Conservation (phyloP, 2,329 filamentous ascomycete species). For the Penicillium sp. region DNA sequence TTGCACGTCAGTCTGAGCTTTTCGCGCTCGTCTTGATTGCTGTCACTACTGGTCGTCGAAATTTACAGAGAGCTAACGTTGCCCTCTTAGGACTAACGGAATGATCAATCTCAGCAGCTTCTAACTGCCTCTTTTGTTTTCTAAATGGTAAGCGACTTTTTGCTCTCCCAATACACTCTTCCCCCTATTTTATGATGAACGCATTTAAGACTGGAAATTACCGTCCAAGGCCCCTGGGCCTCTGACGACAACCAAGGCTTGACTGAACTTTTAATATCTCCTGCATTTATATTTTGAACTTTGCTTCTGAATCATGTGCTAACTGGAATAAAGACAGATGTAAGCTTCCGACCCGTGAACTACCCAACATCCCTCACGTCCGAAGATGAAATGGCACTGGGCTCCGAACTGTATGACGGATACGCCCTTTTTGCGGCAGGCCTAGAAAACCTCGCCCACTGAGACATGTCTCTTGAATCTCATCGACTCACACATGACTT, state of each 20-base stretch:
- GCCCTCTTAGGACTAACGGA: constrained; percentile 15
- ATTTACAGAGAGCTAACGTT: constrained; percentile 21
- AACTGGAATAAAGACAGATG: constrained; percentile 24
- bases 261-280: constrained; percentile 60
- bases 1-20: constrained; percentile 88
- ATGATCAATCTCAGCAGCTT: background rate
- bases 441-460: constrained; percentile 99
- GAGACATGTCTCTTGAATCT: constrained; percentile 49
- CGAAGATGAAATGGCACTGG: constrained; percentile 74
- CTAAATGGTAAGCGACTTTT: constrained; percentile 28
- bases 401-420: constrained; percentile 87
- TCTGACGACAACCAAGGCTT: constrained; percentile 83
- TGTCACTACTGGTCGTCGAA: constrained; percentile 12
- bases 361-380: constrained; percentile 13
- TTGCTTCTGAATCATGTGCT: constrained; percentile 9
- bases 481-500: constrained; percentile 20
- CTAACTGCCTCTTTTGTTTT: background rate
- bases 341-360: constrained; percentile 22
- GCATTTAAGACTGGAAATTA: constrained; percentile 78
- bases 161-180: constrained; percentile 34
- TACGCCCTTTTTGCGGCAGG: constrained; percentile 88
- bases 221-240: constrained; percentile 74
- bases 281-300: constrained; percentile 17
- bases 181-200: constrained; percentile 57
- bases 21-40: constrained; percentile 29